Percentiles rank a stretch among this genome's conserved stretches.
Conservation (phyloP, 108 stramenopile species). For the Pseudonitzschia multiseries region DNA sequence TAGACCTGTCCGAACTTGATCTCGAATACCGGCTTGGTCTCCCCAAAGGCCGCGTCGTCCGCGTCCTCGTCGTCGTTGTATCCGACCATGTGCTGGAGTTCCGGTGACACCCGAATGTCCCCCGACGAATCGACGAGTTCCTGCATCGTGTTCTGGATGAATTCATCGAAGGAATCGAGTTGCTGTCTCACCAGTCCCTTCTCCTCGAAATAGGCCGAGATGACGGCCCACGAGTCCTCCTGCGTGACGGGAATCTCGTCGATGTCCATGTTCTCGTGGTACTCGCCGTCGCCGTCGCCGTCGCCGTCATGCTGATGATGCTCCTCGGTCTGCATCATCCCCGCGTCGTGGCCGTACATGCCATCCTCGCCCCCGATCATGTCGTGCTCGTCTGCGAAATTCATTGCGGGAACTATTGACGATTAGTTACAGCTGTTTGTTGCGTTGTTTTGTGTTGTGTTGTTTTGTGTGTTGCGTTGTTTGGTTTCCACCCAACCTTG, state of each 20-base stretch:
- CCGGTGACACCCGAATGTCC: slow-evolving; percentile 91
- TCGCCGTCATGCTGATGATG: neutral
- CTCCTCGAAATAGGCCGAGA: slow-evolving; percentile 97
- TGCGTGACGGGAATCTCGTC: slow-evolving; percentile 92
- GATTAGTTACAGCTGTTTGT: no score
- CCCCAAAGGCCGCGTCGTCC: slow-evolving; percentile 41
- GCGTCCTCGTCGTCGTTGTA: slow-evolving; percentile 77
- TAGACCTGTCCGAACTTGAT: slow-evolving; percentile 97
- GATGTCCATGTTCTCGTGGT: slow-evolving; percentile 34
- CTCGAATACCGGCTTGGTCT: slow-evolving; percentile 78
- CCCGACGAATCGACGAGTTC: slow-evolving; percentile 95
- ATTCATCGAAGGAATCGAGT: slow-evolving; percentile 98
- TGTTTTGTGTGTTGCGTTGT: no score
- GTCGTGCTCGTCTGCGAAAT: no score
- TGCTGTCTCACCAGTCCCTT: slow-evolving; percentile 99
- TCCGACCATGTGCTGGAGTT: slow-evolving; percentile 88
- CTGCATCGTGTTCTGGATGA: slow-evolving; percentile 97
- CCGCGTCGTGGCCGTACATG: no score
- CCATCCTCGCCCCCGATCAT: no score
- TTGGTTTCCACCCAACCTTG: no score
- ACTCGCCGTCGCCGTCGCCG: slow-evolving; percentile 2
- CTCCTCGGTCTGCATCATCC: neutral
- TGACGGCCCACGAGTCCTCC: slow-evolving; percentile 98
- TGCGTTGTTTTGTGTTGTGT: no score
- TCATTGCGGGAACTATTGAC: no score